Conservation (phyloP, 2,329 filamentous ascomycete species). For the Tolypocladium pustulatum region DNA sequence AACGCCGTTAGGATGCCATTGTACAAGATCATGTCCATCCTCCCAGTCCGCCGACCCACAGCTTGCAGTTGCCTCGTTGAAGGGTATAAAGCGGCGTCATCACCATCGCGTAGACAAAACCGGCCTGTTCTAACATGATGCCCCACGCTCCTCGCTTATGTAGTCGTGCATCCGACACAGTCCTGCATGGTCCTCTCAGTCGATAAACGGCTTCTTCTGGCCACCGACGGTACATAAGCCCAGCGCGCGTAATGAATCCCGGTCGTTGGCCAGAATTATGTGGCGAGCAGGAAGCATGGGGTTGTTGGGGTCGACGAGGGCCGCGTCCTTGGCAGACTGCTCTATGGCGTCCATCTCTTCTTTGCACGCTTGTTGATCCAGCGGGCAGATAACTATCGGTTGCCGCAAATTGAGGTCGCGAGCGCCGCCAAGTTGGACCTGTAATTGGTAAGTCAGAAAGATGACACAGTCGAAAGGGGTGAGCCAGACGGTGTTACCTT, state of each 20-base stretch:
- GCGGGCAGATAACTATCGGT: slow-evolving; percentile 89
- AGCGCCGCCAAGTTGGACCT: slow-evolving; percentile 83
- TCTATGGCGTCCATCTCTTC: slow-evolving; percentile 99
- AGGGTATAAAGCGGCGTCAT: slow-evolving; percentile 2
- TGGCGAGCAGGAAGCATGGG: slow-evolving; percentile 82
- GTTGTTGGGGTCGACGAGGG: slow-evolving; percentile 75
- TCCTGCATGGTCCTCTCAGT: slow-evolving; percentile 26
- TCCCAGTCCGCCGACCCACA: neutral
- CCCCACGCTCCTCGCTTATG: neutral
- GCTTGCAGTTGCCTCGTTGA: slow-evolving; percentile 4
- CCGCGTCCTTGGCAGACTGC: slow-evolving; percentile 86
- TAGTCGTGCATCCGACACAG: neutral
- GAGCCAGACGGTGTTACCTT: slow-evolving; percentile 50
- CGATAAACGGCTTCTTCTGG: slow-evolving; percentile 56
- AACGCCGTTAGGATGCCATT: slow-evolving; percentile 8
- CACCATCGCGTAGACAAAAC: neutral
- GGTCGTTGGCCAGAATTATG: slow-evolving; percentile 72
- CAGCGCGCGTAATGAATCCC: slow-evolving; percentile 48
- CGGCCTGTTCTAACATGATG: neutral
- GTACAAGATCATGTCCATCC: slow-evolving; percentile 1
- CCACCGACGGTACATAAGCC: slow-evolving; percentile 54
- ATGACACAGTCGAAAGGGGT: neutral
- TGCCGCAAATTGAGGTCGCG: slow-evolving; percentile 83
- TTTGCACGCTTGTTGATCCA: slow-evolving; percentile 92
- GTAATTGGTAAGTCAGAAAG: slow-evolving; percentile 7